Evolutionary conservation across 805 yeast genomes (phyloP), one percentile per base, ranked within the genome.

Genomic region (Zygoascus biomembranicola): DNA sequence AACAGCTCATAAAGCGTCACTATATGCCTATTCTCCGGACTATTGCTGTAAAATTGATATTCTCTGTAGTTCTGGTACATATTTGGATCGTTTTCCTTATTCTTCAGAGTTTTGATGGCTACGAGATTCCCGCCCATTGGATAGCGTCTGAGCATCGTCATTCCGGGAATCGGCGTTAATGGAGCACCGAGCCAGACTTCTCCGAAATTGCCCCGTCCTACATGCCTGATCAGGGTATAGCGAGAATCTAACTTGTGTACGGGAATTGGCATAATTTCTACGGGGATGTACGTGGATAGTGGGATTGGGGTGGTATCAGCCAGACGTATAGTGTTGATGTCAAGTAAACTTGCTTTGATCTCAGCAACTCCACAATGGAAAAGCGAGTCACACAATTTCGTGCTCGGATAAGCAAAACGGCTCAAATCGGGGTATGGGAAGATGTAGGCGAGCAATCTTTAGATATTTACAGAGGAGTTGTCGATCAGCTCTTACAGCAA

Each of bases 71-170:
- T 72, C 10, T 76, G 69, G 59, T 81, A 81, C 54, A 80, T 83
- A 53, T 78, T 79, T 46, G 82, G 67, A n/a, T 76, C 66, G 2
- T 73, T 65, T 47, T 82, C 66, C 55, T 76, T 72, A 55, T 77
- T 77, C 54, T 79, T 80, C 85, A 90, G 83, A 5, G 87, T 82
- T 66, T 90, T 90, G 52, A 90, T 79, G 2, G 98, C 98, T 47
- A 89, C 95, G 16, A 28, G 14, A 31, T 32, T 20, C 35, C 26
- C 46, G 9, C 28, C 19, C 16, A 16, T 18, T 10, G 32, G 50
- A 20, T 14, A 10, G 16, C 41, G 23, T 45, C 43, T 26, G 49
- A 39, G 35, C 23, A 8, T 16, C 11, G 43, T 18, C 16, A 47
- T 16, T 19, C 32, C 20, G 23, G 18, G 14, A 10, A 19, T 35